Base-by-base conservation (phyloP, 2,329 filamentous ascomycete species). In the Monosporascus ibericus region DNA sequence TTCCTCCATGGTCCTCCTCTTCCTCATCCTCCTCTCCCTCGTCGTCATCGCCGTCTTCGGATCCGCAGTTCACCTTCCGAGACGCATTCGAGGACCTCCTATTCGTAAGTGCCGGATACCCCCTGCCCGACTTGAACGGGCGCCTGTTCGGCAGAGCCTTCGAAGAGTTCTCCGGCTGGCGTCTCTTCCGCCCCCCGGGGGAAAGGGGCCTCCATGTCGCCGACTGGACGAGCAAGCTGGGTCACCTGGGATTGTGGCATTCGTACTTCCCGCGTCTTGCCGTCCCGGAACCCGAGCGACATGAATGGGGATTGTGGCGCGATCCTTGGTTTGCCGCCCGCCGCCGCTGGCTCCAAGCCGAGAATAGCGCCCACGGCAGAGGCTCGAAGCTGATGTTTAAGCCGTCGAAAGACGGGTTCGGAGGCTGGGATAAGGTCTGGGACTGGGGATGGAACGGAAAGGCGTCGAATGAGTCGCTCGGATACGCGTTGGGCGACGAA, bases 81-180 rank as follows among this genome's bases (percentile, higher is more conserved):
- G 79, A 82, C 57, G 79, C 80, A 47, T 82, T 82, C 55, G 79
- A 83, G 59, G 80, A 83, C 55, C 72, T 84, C 17, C 68, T 83
- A 14, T 67, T 69, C n/a, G 71, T 73, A 18, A 72, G 71, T n/a
- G 70, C 72, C 15, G 73, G 72, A 4, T 66, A 69, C 6, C 63
- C 66, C 2, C 63, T 81, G 20, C 68, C 70, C 5, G 68, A 75
- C 20, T 71, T 78, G 22, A 56, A 58, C 14, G 62, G 59, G 2
- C 65, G 53, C 5, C 3, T 48, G 6, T 40, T 53, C 18, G 46
- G 48, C 14, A 59, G 57, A 22, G 47, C 39, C 9, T 37, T 54
- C 27, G 57, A 56, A 27, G 49, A 51, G 6, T 14, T 51, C 2
- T 66, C 44, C 63, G 75, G 52, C 44, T 56, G 49, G 39, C 6